A percentile compares a stretch with the other conserved stretches of the same genome.
These are phyloP conservation scores for Grosmannia huntii DNA, from an alignment of 2,329 filamentous ascomycete species.

Conservation along the genomic window DNA sequence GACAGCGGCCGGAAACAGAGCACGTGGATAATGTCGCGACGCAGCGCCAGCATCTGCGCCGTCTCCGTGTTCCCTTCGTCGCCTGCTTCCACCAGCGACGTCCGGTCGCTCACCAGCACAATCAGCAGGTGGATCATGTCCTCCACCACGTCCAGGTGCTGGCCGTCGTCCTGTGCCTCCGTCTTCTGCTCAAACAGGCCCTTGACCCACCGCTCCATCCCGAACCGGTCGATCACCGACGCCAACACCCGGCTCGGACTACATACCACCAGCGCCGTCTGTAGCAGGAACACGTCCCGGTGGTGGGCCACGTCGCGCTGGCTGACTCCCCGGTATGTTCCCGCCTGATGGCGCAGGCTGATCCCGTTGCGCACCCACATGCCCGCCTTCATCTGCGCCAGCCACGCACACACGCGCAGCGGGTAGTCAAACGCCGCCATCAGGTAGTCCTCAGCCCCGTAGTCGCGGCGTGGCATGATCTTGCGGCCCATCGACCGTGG, in stretches of 20 bases:
- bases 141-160: constrained; percentile 86
- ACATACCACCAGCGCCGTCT: constrained; percentile 80
- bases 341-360: constrained; percentile 87
- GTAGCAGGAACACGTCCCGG: constrained; percentile 84
- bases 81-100: constrained; percentile 47
- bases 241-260: constrained; percentile 72
- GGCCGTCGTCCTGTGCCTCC: constrained; percentile 67
- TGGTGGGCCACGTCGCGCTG: constrained; percentile 90
- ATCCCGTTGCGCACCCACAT: constrained; percentile 99
- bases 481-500: constrained; percentile 49
- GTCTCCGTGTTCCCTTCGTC: constrained; percentile 47
- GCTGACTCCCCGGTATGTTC: constrained; percentile 78
- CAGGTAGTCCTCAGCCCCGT: constrained; percentile 62
- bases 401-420: constrained; percentile 84
- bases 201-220: constrained; percentile 75
- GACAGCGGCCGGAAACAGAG: constrained; percentile 93
- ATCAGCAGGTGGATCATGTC: constrained; percentile 93
- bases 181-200: constrained; percentile 64
- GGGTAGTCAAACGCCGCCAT: constrained; percentile 88
- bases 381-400: constrained; percentile 93
- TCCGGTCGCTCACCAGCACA: constrained; percentile 78
- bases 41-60: constrained; percentile 53
- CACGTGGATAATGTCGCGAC: constrained; percentile 83
- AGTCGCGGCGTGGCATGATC: constrained; percentile 41
- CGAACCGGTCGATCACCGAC: constrained; percentile 84